Percentiles rank a stretch among this genome's conserved stretches.
These are phyloP conservation scores for Tricholoma sp. DNA, from an alignment of 768 basidiomycete species.

Conservation along the genomic window DNA sequence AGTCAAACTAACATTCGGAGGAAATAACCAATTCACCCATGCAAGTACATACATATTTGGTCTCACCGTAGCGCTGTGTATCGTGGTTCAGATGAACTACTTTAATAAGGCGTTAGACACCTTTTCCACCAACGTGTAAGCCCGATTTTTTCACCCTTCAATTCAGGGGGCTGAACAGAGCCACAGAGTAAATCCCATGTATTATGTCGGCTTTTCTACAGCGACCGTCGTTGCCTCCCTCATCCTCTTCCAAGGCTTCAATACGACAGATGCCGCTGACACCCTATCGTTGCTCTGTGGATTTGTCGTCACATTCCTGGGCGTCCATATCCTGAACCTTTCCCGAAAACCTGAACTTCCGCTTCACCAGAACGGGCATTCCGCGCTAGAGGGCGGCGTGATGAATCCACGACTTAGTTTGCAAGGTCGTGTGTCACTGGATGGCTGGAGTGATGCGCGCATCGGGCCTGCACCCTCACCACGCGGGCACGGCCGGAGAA, in stretches of 20 bases:
- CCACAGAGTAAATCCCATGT: conserved; percentile 90
- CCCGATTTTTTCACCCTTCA: conserved; percentile 8
- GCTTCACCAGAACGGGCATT: conserved; percentile 32
- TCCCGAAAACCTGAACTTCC: conserved; percentile 55
- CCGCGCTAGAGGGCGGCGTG: conserved; percentile 58
- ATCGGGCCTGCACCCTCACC: conserved; percentile 24
- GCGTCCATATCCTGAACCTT: conserved; percentile 90
- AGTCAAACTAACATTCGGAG: conserved; percentile 87
- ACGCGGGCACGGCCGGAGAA: conserved; percentile 50
- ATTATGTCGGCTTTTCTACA: conserved; percentile 95
- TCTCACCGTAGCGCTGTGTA: conserved; percentile 75
- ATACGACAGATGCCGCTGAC: conserved; percentile 77
- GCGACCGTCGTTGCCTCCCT: conserved; percentile 91
- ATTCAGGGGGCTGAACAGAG: neutral
- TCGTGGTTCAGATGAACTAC: conserved; percentile 91
- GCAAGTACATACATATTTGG: conserved; percentile 97
- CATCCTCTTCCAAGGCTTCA: conserved; percentile 96
- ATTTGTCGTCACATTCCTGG: conserved; percentile 90
- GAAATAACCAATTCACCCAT: conserved; percentile 93
- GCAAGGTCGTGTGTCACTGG: conserved; percentile 75
- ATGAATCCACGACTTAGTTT: conserved; percentile 79
- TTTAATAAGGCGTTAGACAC: conserved; percentile 98
- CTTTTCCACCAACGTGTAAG: conserved; percentile 96
- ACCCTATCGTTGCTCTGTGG: conserved; percentile 86
- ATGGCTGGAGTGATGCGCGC: conserved; percentile 54